Percentiles rank a stretch among this genome's conserved stretches.
Evolutionary conservation across 2,329 filamentous ascomycete genomes (phyloP).

Genomic region (Arthrobotrys musiformis): DNA sequence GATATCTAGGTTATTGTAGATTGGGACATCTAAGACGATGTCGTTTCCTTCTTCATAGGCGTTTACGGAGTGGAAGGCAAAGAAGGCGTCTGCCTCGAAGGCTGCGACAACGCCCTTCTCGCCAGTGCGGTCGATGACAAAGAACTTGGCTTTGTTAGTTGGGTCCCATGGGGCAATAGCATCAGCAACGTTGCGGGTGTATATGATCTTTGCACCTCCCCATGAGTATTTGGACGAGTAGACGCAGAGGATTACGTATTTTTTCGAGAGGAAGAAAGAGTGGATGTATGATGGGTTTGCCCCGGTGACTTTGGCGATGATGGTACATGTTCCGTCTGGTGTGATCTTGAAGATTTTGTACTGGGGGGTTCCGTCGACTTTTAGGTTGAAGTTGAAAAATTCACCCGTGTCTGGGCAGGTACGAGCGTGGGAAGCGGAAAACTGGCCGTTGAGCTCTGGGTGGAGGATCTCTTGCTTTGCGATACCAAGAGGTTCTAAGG

Average conservation of each 20-base stretch:
- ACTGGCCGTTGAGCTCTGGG: conserved; percentile 73
- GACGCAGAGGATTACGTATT: conserved; percentile 78
- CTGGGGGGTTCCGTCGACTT: conserved; percentile 67
- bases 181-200: conserved; percentile 75
- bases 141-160: conserved; percentile 72
- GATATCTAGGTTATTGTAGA: conserved; percentile 74
- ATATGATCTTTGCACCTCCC: conserved; percentile 71
- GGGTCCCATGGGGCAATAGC: conserved; percentile 73
- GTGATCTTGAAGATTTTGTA: conserved; percentile 78
- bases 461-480: conserved; percentile 72
- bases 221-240: conserved; percentile 73
- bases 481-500: conserved; percentile 77
- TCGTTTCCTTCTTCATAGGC: conserved; percentile 74
- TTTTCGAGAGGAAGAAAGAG: conserved; percentile 78
- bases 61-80: conserved; percentile 84
- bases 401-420: conserved; percentile 79
- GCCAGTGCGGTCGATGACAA: conserved; percentile 74
- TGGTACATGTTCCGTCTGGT: conserved; percentile 72
- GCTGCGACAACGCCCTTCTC: conserved; percentile 74
- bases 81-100: conserved; percentile 75
- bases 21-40: conserved; percentile 74
- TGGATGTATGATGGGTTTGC: conserved; percentile 78
- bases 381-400: conserved; percentile 83
- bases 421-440: conserved; percentile 77
- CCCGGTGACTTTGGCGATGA: conserved; percentile 74